Evolutionary conservation across 2,329 filamentous ascomycete genomes (phyloP).

Genomic region (Knufia fluminis): DNA sequence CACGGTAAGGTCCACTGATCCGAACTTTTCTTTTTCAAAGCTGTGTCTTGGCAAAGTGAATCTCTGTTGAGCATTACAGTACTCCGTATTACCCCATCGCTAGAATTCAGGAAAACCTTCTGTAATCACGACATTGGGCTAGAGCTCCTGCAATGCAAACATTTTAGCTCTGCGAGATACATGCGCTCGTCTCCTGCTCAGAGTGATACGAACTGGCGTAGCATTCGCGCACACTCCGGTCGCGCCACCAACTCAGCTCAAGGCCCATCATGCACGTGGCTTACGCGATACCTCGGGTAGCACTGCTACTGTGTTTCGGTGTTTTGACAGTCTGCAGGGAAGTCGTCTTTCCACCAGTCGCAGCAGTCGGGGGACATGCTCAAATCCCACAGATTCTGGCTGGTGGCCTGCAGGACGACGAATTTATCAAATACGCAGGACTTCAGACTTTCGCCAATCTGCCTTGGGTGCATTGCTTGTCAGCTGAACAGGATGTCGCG

Average conservation of each 20-base stretch:
- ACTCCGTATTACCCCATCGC: no score
- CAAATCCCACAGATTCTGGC: neutral
- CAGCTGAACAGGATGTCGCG: slow-evolving; percentile 21
- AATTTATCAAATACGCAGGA: slow-evolving; percentile 27
- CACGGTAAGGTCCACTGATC: no score
- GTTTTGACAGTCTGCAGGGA: slow-evolving; percentile 18
- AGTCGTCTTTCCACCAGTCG: slow-evolving; percentile 25
- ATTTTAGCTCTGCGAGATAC: no score
- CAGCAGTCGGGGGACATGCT: slow-evolving; percentile 18
- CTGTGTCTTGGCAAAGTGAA: no score
- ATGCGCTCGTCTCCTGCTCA: neutral
- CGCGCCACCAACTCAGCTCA: neutral
- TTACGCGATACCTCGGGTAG: neutral
- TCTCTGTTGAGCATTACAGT: no score
- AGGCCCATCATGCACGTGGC: slow-evolving; percentile 5
- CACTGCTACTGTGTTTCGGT: slow-evolving; percentile 5
- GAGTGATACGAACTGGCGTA: neutral
- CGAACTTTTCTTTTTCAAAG: no score
- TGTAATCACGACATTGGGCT: no score
- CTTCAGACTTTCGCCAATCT: slow-evolving; percentile 29
- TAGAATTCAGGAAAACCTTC: no score
- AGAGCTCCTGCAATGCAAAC: no score
- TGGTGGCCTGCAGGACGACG: neutral
- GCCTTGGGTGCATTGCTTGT: slow-evolving; percentile 27
- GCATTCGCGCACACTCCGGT: neutral